A percentile compares a stretch with the other conserved stretches of the same genome.
Evolutionary conservation across 768 basidiomycete genomes (phyloP).

Genomic region (Phlebiopsis gigantea): DNA sequence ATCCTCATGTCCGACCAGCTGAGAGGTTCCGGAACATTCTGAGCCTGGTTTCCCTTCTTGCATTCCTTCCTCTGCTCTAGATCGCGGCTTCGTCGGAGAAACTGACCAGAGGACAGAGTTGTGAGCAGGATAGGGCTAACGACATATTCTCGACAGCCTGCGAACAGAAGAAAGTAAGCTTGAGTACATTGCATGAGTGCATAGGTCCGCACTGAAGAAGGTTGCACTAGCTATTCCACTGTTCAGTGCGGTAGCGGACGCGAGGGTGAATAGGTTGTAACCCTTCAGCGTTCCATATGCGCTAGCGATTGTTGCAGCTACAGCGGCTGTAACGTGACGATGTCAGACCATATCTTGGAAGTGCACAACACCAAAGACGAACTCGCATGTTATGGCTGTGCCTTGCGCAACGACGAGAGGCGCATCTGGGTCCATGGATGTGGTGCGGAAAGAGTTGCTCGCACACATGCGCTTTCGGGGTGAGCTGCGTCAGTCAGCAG

Average conservation of each 20-base stretch:
- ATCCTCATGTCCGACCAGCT: conserved; percentile 52
- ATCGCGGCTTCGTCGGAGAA: conserved; percentile 35
- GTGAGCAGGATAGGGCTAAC: conserved; percentile 56
- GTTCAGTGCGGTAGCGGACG: conserved; percentile 63
- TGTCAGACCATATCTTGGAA: conserved; percentile 21
- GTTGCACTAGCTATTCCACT: conserved; percentile 64
- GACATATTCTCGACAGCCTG: conserved; percentile 75
- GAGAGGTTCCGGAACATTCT: conserved; percentile 12
- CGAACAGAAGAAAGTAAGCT: neutral
- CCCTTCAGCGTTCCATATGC: conserved; percentile 43
- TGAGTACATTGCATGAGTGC: neutral
- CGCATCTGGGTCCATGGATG: conserved; percentile 25
- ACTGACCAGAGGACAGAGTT: conserved; percentile 41
- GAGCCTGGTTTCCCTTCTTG: neutral
- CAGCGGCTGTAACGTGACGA: conserved; percentile 39
- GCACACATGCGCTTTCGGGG: neutral
- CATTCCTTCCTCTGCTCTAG: conserved; percentile 20
- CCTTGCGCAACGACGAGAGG: conserved; percentile 48
- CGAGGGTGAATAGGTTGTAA: conserved; percentile 41
- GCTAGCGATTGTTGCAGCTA: conserved; percentile 44
- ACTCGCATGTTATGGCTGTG: conserved; percentile 73
- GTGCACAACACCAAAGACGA: conserved; percentile 41
- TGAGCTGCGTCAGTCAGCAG: neutral
- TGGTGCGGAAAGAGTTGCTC: neutral
- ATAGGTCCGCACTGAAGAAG: conserved; percentile 65